phyloP scores from a whole-genome alignment of 1,139 yeast species.

The Geotrichum reessii region DNA sequence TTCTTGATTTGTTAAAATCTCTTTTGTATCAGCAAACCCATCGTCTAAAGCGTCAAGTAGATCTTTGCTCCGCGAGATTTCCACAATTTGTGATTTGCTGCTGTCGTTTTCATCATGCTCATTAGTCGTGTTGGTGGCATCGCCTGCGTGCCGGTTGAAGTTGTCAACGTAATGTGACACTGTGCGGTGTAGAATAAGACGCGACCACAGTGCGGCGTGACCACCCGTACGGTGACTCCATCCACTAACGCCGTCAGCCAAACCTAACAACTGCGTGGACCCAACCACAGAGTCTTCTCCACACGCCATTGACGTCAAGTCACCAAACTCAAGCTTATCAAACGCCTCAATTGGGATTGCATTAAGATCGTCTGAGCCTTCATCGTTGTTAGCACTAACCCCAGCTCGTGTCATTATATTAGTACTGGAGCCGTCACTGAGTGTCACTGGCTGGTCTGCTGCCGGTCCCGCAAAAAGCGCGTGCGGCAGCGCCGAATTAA shows the following conservation, averaged over 20 bases:
- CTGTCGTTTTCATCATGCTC: neutral
- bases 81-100: neutral
- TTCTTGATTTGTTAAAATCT: conserved; percentile 49
- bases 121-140: neutral
- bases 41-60: conserved; percentile 43
- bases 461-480: conserved; percentile 12
- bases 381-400: neutral
- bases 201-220: conserved; percentile 51
- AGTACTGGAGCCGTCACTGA: conserved; percentile 11
- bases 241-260: conserved; percentile 60
- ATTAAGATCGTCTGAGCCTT: neutral
- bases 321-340: conserved; percentile 17
- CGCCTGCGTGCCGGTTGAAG: conserved; percentile 12
- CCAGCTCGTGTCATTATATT: conserved; percentile 6
- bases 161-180: conserved; percentile 31
- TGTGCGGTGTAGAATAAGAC: conserved; percentile 46
- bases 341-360: conserved; percentile 13
- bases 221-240: conserved; percentile 48
- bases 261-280: conserved; percentile 50
- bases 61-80: neutral
- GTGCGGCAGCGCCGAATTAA: conserved; percentile 13
- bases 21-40: conserved; percentile 48
- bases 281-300: conserved; percentile 61
- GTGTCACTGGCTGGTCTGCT: conserved; percentile 9
- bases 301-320: conserved; percentile 16